Evolutionary conservation across 495 filamentous ascomycete species (phyloP).

Genomic region (Neurospora tetraspora): DNA sequence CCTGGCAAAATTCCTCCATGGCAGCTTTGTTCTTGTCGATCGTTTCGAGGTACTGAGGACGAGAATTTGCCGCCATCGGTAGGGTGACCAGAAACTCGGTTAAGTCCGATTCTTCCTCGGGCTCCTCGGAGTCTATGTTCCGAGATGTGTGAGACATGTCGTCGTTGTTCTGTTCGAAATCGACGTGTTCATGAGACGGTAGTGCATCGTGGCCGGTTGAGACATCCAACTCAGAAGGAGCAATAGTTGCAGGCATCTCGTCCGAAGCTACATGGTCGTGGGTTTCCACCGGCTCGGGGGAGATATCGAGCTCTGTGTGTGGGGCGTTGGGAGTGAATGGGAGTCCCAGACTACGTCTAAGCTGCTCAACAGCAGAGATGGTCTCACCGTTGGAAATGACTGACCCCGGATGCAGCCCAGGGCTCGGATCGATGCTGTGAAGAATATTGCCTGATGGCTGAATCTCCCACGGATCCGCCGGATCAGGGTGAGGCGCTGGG

Average conservation of each 20-base stretch:
- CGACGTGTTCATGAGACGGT: slow-evolving; percentile 5
- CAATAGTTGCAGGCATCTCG: slow-evolving; percentile 21
- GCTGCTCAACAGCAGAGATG: slow-evolving; percentile 6
- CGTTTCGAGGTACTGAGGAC: slow-evolving; percentile 29
- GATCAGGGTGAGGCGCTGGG: neutral
- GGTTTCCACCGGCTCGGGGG: neutral
- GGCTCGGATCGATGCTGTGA: slow-evolving; percentile 2
- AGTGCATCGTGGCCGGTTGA: slow-evolving; percentile 22
- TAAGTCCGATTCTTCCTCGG: slow-evolving; percentile 4
- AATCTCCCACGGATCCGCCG: neutral
- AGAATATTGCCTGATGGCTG: neutral
- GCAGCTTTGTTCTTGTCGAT: slow-evolving; percentile 24
- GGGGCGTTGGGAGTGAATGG: neutral
- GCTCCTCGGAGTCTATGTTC: neutral
- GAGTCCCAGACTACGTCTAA: slow-evolving; percentile 1
- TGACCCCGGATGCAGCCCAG: neutral
- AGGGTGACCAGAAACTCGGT: slow-evolving; percentile 29
- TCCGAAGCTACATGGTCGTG: neutral
- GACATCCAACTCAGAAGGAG: slow-evolving; percentile 27
- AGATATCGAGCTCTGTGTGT: neutral
- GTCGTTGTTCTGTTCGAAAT: neutral
- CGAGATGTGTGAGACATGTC: neutral
- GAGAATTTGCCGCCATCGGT: slow-evolving; percentile 27
- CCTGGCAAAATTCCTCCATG: slow-evolving; percentile 24
- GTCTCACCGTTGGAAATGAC: neutral